Evolutionary conservation across 306 rosid species (phyloP).

Genomic region (Castanea sativa): DNA sequence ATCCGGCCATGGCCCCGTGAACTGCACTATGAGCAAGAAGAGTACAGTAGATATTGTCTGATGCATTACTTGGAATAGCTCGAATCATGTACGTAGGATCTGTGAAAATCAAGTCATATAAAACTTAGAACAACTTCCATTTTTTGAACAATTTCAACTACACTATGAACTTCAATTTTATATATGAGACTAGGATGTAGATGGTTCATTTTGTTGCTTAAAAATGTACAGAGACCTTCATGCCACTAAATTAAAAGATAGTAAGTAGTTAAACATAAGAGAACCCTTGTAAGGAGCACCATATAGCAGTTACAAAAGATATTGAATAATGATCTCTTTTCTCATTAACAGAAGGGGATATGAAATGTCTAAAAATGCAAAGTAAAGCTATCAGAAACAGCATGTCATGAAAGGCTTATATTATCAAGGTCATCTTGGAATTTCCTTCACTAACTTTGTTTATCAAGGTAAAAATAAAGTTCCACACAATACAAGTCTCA

Average conservation of each 20-base stretch:
- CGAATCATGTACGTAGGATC: slow-evolving; percentile 99
- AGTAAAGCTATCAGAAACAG: background rate
- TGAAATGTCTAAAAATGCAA: background rate
- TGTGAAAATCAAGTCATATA: slow-evolving; percentile 16
- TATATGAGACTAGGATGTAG: background rate
- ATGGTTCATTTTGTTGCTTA: background rate
- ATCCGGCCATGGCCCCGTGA: slow-evolving; percentile 98
- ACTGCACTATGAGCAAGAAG: slow-evolving; percentile 97
- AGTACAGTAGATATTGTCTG: slow-evolving; percentile 90
- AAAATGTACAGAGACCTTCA: background rate
- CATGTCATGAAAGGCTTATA: background rate
- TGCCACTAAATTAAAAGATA: background rate
- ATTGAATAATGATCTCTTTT: background rate
- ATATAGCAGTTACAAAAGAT: background rate
- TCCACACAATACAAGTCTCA: background rate
- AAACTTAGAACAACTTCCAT: background rate
- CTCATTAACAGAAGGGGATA: background rate
- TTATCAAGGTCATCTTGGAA: background rate
- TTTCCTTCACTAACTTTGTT: background rate
- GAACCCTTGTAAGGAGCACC: background rate
- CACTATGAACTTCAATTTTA: background rate
- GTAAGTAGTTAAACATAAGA: background rate
- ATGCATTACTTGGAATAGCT: slow-evolving; percentile 96
- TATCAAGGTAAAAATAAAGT: background rate
- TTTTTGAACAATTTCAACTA: too few relatives aligned